Evolutionary conservation across 768 basidiomycete genomes (phyloP).

Genomic region (Rhizopogon sp.): DNA sequence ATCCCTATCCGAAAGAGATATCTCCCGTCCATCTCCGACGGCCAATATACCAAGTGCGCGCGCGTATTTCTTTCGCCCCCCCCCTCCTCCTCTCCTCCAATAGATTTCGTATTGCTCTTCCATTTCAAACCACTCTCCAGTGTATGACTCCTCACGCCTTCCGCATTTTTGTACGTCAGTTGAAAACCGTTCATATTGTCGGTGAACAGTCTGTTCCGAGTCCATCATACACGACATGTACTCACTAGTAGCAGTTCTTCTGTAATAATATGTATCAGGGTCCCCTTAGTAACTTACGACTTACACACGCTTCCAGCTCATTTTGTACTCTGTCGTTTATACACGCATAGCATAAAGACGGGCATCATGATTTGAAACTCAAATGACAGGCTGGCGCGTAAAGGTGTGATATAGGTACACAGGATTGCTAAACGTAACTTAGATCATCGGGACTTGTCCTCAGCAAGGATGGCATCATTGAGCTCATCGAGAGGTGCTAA

Average conservation of each 20-base stretch:
- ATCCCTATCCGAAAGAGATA: background rate
- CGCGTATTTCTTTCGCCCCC: background rate
- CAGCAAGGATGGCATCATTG: slow-evolving; percentile 81
- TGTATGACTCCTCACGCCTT: background rate
- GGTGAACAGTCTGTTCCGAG: background rate
- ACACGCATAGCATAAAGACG: slow-evolving; percentile 1
- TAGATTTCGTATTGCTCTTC: background rate
- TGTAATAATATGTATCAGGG: background rate
- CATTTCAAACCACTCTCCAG: background rate
- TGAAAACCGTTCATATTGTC: background rate
- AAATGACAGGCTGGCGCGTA: background rate
- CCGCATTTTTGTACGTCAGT: slow-evolving; percentile 1
- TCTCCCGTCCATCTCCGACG: background rate
- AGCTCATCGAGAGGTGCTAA: slow-evolving; percentile 91
- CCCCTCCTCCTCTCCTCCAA: too few relatives aligned
- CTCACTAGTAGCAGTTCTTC: background rate
- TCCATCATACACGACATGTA: slow-evolving; percentile 2
- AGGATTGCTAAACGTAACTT: background rate
- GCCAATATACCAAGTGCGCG: background rate
- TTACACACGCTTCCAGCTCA: background rate
- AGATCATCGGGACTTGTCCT: slow-evolving; percentile 37
- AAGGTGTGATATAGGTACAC: background rate
- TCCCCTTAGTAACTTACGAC: background rate
- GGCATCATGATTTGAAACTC: background rate
- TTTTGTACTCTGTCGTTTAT: background rate